These are phyloP conservation scores for Magnolia kwangsiensis DNA, from an alignment of 164 flowering plant genomes.

Conservation along the genomic window DNA sequence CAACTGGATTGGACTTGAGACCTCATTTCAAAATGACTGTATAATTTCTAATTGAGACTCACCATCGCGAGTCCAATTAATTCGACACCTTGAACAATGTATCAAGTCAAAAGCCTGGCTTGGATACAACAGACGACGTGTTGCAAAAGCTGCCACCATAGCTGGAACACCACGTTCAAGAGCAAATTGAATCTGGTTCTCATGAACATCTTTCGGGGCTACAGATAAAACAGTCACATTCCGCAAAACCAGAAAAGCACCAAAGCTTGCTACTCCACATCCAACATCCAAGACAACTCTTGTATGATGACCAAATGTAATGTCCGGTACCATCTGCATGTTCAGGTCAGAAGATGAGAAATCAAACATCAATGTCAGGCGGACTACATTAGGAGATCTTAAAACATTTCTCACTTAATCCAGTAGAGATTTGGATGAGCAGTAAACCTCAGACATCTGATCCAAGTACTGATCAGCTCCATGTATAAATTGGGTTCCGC, in stretches of 20 bases:
- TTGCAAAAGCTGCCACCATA: conserved; percentile 62
- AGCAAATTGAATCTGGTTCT: conserved; percentile 71
- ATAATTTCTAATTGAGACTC: conserved; percentile 8
- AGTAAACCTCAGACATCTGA: conserved; percentile 74
- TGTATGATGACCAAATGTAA: conserved; percentile 47
- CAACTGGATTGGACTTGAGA: too few species aligned
- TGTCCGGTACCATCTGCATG: conserved; percentile 57
- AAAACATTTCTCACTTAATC: neutral
- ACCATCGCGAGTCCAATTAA: conserved; percentile 76
- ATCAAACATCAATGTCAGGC: neutral
- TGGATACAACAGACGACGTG: conserved; percentile 54
- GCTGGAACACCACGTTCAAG: conserved; percentile 76
- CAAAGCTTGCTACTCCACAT: conserved; percentile 79
- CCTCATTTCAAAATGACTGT: too few species aligned
- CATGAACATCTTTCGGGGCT: conserved; percentile 72
- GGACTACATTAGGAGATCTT: neutral
- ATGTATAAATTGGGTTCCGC: conserved; percentile 97
- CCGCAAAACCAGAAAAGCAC: conserved; percentile 48
- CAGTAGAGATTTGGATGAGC: neutral
- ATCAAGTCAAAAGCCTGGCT: conserved; percentile 68
- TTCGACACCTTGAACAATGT: conserved; percentile 68
- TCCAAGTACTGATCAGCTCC: conserved; percentile 89
- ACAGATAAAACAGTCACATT: conserved; percentile 51
- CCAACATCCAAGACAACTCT: conserved; percentile 65
- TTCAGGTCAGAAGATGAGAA: neutral